Evolutionary conservation across 75 land plant species (phyloP).

Genomic region (Cunninghamia lanceolata): DNA sequence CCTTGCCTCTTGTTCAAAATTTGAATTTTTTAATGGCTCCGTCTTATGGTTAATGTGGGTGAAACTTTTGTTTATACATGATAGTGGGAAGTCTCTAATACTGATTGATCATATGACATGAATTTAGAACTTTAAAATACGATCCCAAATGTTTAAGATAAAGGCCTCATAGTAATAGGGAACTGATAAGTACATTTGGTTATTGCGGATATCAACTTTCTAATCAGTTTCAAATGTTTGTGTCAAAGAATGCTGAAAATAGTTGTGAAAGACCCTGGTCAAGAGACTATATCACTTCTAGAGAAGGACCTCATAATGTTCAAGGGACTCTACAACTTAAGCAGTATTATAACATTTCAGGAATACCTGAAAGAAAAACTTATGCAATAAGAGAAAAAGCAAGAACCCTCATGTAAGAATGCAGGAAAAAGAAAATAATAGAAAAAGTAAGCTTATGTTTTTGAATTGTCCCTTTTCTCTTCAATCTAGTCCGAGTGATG

Average conservation of each 20-base stretch:
- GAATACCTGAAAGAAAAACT: background rate
- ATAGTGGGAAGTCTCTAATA: background rate
- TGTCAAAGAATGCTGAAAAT: background rate
- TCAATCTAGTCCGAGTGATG: background rate
- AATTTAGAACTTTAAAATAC: background rate
- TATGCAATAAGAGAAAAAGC: background rate
- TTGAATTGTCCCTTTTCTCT: background rate
- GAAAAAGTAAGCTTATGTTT: background rate
- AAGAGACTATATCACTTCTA: background rate
- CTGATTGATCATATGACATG: background rate
- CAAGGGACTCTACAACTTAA: background rate
- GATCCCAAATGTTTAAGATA: background rate
- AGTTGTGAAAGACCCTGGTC: background rate
- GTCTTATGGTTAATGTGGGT: background rate
- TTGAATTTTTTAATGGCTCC: background rate
- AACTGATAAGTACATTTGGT: background rate
- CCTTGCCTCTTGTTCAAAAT: background rate
- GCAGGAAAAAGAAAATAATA: background rate
- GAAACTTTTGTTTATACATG: background rate
- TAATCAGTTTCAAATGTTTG: background rate
- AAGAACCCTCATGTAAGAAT: background rate
- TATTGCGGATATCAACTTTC: background rate
- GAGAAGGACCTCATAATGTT: background rate
- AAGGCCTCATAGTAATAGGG: too few species aligned
- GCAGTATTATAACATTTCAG: background rate